phyloP scores from a whole-genome alignment of 768 basidiomycete species.

The Russula earlei region DNA sequence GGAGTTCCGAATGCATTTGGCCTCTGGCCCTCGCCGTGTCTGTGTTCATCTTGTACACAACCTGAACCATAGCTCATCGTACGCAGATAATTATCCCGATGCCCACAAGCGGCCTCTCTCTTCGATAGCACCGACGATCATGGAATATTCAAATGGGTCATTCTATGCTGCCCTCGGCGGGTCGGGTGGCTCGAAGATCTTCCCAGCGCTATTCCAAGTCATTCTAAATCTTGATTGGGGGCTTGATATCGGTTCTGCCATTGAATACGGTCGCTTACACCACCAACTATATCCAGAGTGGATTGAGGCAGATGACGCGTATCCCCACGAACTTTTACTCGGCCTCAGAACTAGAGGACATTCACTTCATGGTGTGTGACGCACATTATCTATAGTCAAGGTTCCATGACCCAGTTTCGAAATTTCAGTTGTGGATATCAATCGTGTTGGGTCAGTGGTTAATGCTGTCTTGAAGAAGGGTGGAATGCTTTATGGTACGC shows the following conservation, averaged over 20 bases:
- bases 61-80: slow-evolving; percentile 1
- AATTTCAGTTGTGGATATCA: slow-evolving; percentile 48
- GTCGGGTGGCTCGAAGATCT: slow-evolving; percentile 82
- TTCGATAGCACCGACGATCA: slow-evolving; percentile 70
- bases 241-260: slow-evolving; percentile 64
- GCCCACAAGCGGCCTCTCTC: slow-evolving; percentile 86
- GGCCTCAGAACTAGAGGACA: slow-evolving; percentile 58
- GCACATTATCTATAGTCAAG: slow-evolving; percentile 29
- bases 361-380: slow-evolving; percentile 49
- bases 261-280: slow-evolving; percentile 81
- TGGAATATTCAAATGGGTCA: slow-evolving; percentile 66
- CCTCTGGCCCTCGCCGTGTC: slow-evolving; percentile 68
- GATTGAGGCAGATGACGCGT: slow-evolving; percentile 53
- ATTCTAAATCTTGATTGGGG: slow-evolving; percentile 77
- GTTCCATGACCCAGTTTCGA: not conserved
- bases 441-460: slow-evolving; percentile 66
- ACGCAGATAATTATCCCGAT: slow-evolving; percentile 76
- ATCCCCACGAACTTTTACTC: slow-evolving; percentile 46
- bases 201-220: slow-evolving; percentile 69
- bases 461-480: slow-evolving; percentile 51
- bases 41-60: not conserved
- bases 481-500: slow-evolving; percentile 55
- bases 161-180: slow-evolving; percentile 73
- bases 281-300: slow-evolving; percentile 69
- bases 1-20: slow-evolving; percentile 80